Evolutionary conservation across 2,329 filamentous ascomycete species (phyloP).

Genomic region (Sarocladium kiliense): DNA sequence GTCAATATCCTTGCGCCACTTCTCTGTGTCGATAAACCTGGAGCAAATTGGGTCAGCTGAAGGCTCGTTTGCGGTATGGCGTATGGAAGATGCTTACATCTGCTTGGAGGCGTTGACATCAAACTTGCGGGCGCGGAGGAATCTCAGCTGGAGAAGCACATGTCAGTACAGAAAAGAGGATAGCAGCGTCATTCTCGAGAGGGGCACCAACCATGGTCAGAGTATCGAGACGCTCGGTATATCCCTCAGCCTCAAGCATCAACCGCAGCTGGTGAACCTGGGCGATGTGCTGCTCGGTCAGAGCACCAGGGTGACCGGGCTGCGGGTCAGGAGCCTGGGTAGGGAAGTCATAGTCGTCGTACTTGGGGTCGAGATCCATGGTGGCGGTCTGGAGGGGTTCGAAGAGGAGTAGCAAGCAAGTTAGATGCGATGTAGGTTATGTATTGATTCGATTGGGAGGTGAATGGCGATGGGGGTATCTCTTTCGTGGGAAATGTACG

Average conservation of each 20-base stretch:
- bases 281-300: conserved; percentile 81
- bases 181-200: background rate
- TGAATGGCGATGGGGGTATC: conserved; percentile 7
- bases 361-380: conserved; percentile 74
- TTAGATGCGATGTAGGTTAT: background rate
- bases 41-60: conserved; percentile 17
- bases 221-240: conserved; percentile 82
- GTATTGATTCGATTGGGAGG: conserved; percentile 8
- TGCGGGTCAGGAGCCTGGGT: conserved; percentile 65
- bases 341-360: conserved; percentile 94
- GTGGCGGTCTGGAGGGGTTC: conserved; percentile 18
- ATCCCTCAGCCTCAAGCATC: conserved; percentile 79
- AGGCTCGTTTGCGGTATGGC: too few relatives aligned
- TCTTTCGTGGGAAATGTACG: conserved; percentile 9
- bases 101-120: conserved; percentile 76
- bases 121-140: conserved; percentile 92
- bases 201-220: conserved; percentile 67
- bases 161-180: conserved; percentile 12
- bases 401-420: conserved; percentile 6
- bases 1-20: conserved; percentile 83
- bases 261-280: conserved; percentile 80
- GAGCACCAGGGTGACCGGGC: conserved; percentile 80
- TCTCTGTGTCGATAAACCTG: conserved; percentile 87
- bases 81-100: conserved; percentile 59
- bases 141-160: conserved; percentile 60